Base-by-base conservation (phyloP, 306 rosid species). In the Dryas octopetala region DNA sequence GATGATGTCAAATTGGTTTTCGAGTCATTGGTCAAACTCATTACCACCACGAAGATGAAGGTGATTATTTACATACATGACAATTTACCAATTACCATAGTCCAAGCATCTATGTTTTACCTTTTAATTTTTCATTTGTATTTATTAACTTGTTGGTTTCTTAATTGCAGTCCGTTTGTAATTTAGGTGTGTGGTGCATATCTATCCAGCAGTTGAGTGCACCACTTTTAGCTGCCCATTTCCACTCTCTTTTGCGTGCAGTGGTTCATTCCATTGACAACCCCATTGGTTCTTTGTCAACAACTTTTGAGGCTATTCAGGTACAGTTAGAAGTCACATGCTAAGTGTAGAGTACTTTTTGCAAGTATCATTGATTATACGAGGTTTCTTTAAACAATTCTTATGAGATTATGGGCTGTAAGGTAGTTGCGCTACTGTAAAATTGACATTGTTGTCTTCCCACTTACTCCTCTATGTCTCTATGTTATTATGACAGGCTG, bases 251-350 rank as follows among this genome's bases (percentile, higher is more conserved):
- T 73, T 78, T 91, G 84, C 71, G 53, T 47, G 96, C 91, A 6
- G 77, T 91, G 57, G 83, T 87, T 71, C 93, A 88, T 81, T 93
- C 96, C 74, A 82, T 91, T 38, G 92, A 91, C 82, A 93, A 91
- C 83, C 98, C 97, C 11, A 77, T 86, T 82, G 97, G 93, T 78
- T 93, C 93, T 52, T 73, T 91, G 84, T 93, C 97, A 47, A 88
- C 96, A n/a, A 91, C 96, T 66, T 91, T 89, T 78, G 97, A 91
- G 91, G 96, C 98, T 76, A 89, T 82, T 45, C 96, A 88, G 97
- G 97, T 93, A 76, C 55, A 59, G 19, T 32, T n/a, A 32, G 19
- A 4, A 6, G 8, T 14, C 11, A 3, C 19, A 13, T 62, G 3
- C 66, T 5, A 45, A 32, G 46, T 62, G 6, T 38, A 38, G 16